Conservation (phyloP, 2,329 filamentous ascomycete genomes). For the Nigrospora sphaerica region DNA sequence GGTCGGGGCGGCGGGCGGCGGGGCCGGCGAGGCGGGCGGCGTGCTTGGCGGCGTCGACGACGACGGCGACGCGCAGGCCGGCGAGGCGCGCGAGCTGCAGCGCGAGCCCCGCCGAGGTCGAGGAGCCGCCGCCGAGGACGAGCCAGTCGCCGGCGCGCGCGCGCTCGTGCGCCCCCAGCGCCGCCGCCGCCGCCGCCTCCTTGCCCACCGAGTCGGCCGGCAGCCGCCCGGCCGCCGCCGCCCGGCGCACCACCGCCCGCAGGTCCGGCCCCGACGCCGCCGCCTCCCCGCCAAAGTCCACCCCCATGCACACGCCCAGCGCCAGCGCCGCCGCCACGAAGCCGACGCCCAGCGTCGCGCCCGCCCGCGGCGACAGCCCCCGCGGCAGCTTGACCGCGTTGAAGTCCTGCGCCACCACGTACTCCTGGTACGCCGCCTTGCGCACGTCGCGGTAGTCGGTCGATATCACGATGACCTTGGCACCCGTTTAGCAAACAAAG, state of each 20-base stretch:
- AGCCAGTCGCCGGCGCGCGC: constrained; percentile 60
- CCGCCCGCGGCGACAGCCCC: constrained; percentile 43
- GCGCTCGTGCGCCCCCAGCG: constrained; percentile 43
- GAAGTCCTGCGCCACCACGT: constrained; percentile 56
- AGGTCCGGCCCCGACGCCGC: constrained; percentile 52
- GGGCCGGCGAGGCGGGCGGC: constrained; percentile 48
- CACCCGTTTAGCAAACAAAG: not conserved
- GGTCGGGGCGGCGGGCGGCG: constrained; percentile 40
- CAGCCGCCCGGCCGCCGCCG: constrained; percentile 26
- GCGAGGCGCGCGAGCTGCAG: constrained; percentile 62
- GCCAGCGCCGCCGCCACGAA: constrained; percentile 63
- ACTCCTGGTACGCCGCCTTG: constrained; percentile 67
- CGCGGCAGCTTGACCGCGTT: constrained; percentile 58
- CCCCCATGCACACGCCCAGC: constrained; percentile 61
- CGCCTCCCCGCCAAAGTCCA: constrained; percentile 46
- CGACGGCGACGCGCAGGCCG: constrained; percentile 56
- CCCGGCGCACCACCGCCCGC: constrained; percentile 37
- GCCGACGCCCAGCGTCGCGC: constrained; percentile 60
- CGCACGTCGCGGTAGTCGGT: constrained; percentile 68
- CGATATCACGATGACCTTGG: constrained; percentile 55
- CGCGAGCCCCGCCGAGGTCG: constrained; percentile 60
- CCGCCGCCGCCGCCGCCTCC: constrained; percentile 52
- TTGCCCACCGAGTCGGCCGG: constrained; percentile 59
- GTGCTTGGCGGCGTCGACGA: constrained; percentile 62
- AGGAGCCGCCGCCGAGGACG: constrained; percentile 68